phyloP scores from a whole-genome alignment of 441 rosid species.

The Capsella rubella region DNA sequence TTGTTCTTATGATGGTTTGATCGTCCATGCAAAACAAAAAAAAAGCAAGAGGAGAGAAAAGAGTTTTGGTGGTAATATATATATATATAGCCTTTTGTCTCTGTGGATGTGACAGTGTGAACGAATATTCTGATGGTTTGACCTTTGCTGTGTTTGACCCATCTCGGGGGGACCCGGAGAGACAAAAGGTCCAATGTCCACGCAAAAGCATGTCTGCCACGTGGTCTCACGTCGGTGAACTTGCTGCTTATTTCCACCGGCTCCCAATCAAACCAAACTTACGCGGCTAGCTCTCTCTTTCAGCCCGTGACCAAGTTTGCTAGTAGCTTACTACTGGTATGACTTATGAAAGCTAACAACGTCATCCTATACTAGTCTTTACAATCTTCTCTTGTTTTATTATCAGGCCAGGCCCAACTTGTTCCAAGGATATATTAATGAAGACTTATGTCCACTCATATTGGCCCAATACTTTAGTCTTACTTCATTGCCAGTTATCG shows the following conservation, averaged over 20 bases:
- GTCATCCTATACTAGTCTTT: no score
- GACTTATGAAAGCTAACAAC: no score
- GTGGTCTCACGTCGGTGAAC: conserved; percentile 22
- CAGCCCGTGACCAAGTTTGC: conserved; percentile 27
- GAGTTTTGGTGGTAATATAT: not conserved
- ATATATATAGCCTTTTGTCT: conserved; percentile 16
- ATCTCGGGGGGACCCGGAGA: conserved; percentile 13
- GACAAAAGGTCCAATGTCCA: conserved; percentile 41
- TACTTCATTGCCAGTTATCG: no score
- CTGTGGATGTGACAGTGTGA: conserved; percentile 40
- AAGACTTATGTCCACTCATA: not conserved
- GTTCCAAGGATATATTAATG: not conserved
- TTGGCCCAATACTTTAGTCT: no score
- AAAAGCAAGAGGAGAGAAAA: not conserved
- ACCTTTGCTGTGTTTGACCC: conserved; percentile 26
- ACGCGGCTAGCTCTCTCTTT: conserved; percentile 19
- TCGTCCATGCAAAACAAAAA: not conserved
- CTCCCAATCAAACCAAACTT: conserved; percentile 4
- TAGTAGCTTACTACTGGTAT: not conserved
- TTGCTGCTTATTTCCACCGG: conserved; percentile 9
- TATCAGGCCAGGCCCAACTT: not conserved
- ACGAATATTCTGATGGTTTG: conserved; percentile 42
- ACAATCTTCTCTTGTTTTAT: no score
- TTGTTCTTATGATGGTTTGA: not conserved
- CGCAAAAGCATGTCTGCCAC: conserved; percentile 46